These are phyloP conservation scores for Wallacemonas sp. DNA, from an alignment of 208 protist genomes.

Conservation along the genomic window DNA sequence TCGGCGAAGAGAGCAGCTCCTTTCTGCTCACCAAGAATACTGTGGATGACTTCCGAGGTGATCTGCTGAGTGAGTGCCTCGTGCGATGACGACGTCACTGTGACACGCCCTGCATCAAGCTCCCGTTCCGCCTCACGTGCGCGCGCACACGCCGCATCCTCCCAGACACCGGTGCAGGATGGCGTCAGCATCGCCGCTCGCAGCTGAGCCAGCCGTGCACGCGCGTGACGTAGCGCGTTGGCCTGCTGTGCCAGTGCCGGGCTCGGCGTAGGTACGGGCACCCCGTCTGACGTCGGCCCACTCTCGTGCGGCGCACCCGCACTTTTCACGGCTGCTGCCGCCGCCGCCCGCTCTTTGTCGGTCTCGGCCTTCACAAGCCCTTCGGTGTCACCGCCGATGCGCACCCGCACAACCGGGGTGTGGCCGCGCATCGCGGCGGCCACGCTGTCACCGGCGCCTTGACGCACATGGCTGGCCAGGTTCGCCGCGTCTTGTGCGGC, in stretches of 20 bases:
- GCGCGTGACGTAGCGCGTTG: slow-evolving; percentile 30
- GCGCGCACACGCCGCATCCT: slow-evolving; percentile 7
- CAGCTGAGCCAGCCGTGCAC: slow-evolving; percentile 37
- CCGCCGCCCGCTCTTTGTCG: slow-evolving; percentile 8
- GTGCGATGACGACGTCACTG: neutral
- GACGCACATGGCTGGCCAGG: neutral
- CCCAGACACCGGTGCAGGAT: neutral
- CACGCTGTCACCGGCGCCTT: no score
- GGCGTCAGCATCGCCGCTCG: slow-evolving; percentile 12
- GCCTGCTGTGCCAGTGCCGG: slow-evolving; percentile 39
- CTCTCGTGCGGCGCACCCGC: neutral
- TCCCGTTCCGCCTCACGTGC: neutral
- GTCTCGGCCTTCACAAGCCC: neutral
- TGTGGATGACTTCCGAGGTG: slow-evolving; percentile 37
- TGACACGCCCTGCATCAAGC: neutral
- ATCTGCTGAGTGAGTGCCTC: slow-evolving; percentile 18
- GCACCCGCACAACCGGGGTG: no score
- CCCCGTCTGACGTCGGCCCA: no score
- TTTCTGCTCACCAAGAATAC: slow-evolving; percentile 31
- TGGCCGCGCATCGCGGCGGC: no score
- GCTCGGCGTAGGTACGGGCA: no score
- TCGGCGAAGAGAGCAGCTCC: slow-evolving; percentile 32
- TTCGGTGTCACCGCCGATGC: neutral
- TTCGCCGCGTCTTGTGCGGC: neutral
- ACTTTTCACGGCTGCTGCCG: neutral